phyloP scores from a whole-genome alignment of 2,329 filamentous ascomycete species.

The Beauveria sp. region DNA sequence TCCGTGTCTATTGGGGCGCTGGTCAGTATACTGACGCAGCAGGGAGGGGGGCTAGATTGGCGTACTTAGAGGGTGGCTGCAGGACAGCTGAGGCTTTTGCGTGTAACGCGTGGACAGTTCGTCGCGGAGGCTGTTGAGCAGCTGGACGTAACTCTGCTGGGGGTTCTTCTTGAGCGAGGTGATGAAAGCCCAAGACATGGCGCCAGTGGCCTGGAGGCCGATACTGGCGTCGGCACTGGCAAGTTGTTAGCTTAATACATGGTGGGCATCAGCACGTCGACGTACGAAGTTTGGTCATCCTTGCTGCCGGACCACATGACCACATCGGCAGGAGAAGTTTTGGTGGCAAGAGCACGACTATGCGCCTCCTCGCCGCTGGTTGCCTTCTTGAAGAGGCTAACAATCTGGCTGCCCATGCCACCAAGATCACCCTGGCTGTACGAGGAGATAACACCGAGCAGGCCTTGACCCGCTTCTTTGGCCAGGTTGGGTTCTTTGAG shows the following conservation, averaged over 20 bases:
- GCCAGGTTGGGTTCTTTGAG: constrained; percentile 62
- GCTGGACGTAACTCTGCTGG: constrained; percentile 93
- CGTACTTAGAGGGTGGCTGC: constrained; percentile 92
- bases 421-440: constrained; percentile 67
- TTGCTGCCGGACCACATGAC: constrained; percentile 98
- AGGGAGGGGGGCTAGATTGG: constrained; percentile 13
- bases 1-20: constrained; percentile 44
- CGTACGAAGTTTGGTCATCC: constrained; percentile 87
- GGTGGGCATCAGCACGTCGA: constrained; percentile 18
- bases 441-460: constrained; percentile 51
- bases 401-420: constrained; percentile 71
- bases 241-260: background rate
- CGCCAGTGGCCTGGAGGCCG: constrained; percentile 81
- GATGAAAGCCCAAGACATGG: constrained; percentile 98
- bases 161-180: constrained; percentile 90
- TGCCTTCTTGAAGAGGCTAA: constrained; percentile 84
- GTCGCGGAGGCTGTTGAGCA: constrained; percentile 93
- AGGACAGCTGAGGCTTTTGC: constrained; percentile 94
- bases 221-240: constrained; percentile 89
- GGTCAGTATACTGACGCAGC: constrained; percentile 18
- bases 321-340: constrained; percentile 91
- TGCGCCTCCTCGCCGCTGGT: constrained; percentile 74
- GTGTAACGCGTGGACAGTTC: constrained; percentile 80
- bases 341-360: constrained; percentile 73
- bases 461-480: constrained; percentile 58